phyloP scores from a whole-genome alignment of 176 grass and related monocot genomes.

The Carex littledalei region DNA sequence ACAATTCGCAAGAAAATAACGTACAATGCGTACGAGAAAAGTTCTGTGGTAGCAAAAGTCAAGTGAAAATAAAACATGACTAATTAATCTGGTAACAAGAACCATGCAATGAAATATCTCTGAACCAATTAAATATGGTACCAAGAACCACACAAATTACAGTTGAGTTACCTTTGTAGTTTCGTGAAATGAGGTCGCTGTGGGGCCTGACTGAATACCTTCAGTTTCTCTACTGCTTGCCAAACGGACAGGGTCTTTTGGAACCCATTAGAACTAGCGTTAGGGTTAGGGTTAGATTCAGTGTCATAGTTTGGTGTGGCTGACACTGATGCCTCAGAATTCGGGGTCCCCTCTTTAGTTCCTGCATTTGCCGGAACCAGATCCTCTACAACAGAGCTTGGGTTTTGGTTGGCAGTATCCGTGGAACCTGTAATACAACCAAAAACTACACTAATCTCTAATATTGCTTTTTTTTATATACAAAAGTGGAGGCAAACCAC shows the following conservation, averaged over 20 bases:
- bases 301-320: neutral
- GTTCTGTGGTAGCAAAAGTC: neutral
- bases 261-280: neutral
- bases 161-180: neutral
- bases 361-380: neutral
- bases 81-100: neutral
- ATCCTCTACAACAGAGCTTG: neutral
- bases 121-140: neutral
- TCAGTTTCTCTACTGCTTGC: slow-evolving; percentile 4
- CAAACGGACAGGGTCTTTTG: neutral
- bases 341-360: neutral
- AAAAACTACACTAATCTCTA: neutral
- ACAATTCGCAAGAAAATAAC: neutral
- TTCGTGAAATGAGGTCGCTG: slow-evolving; percentile 15
- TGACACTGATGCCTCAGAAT: neutral
- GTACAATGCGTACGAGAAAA: neutral
- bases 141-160: neutral
- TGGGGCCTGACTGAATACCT: neutral
- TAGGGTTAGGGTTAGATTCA: neutral
- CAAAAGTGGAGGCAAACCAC: too few species aligned
- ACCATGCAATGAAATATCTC: neutral
- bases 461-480: neutral
- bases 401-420: neutral
- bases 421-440: neutral
- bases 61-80: neutral